A percentile compares a stretch with the other conserved stretches of the same genome.
phyloP scores from a whole-genome alignment of 257 asterid species.

The Nicotiana knightiana region DNA sequence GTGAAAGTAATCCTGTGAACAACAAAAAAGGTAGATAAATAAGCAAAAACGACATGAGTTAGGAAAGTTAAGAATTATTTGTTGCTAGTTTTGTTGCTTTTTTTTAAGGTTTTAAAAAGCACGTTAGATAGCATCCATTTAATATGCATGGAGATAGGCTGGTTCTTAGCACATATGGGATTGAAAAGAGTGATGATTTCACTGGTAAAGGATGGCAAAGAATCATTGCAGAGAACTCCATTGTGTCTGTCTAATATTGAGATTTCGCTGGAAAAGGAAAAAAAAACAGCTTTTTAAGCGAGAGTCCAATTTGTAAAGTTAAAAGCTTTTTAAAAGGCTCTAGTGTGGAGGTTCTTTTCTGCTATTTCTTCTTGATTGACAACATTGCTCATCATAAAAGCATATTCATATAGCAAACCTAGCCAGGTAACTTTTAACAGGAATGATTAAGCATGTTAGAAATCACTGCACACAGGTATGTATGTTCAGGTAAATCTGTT shows the following conservation, averaged over 20 bases:
- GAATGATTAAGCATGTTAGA: background rate
- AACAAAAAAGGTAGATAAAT: background rate
- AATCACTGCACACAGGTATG: background rate
- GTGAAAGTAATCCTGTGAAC: constrained; percentile 76
- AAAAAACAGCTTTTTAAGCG: background rate
- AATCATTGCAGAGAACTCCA: background rate
- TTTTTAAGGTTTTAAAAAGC: background rate
- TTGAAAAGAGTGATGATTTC: background rate
- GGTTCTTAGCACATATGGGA: background rate
- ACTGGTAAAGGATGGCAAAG: background rate
- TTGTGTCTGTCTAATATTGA: background rate
- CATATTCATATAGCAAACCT: background rate
- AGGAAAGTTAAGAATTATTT: background rate
- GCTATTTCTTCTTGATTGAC: background rate
- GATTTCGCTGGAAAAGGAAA: background rate
- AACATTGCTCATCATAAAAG: background rate
- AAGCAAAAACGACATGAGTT: background rate
- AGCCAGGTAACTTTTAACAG: background rate
- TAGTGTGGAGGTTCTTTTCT: background rate
- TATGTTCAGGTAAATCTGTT: background rate
- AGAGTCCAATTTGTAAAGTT: background rate
- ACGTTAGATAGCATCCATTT: background rate
- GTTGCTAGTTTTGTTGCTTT: background rate
- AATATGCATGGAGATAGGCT: background rate
- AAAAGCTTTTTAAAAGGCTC: background rate